Base-by-base conservation (phyloP, 495 filamentous ascomycete species). In the Annulohypoxylon stygium region DNA sequence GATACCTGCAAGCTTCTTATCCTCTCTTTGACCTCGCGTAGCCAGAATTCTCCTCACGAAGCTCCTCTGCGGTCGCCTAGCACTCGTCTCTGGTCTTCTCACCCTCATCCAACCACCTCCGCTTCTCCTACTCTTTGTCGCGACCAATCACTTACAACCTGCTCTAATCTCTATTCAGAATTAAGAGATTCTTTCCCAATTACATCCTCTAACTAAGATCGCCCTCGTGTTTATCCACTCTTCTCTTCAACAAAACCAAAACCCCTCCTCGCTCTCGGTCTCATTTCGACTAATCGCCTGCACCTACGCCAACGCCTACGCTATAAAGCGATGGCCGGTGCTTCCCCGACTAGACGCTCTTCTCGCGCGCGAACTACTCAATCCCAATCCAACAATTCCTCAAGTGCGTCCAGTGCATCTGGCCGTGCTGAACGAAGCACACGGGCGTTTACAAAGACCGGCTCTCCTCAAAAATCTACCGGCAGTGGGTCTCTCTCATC, bases 331-430 rank as follows among this genome's bases (percentile, higher is more conserved):
- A 86, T 86, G 85, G 85, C 85, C 81, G 83, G 80, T 67, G 71
- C 76, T 83, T 91, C 93, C 76, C 92, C 94, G 76, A 79, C 77
- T 34, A 91, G 96, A 80, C 93, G 96, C 80, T 97, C 94, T 58
- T 96, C 95, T 75, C 90, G 96, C 82, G 93, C 94, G 83, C 93
- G 94, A 80, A 89, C 88, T 70, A 89, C 91, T 69, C 93, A 96
- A 82, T 90, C 93, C 66, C 87, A 89, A 74, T 89, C 91, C 48
- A 90, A 93, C 65, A 90, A 93, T 77, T 95, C 94, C 45, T 93
- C 94, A 20, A 90, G 88, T 58, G 92, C 95, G 60, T 95, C 94
- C 12, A 85, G 82, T 78, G 74, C 79, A 25, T 88, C 86, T 39
- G 83, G 85, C 33, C 87, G 92, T 68, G 84, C 84, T 30, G 92